phyloP scores from a whole-genome alignment of 176 grass and related monocot genomes.

The Otatea glauca region DNA sequence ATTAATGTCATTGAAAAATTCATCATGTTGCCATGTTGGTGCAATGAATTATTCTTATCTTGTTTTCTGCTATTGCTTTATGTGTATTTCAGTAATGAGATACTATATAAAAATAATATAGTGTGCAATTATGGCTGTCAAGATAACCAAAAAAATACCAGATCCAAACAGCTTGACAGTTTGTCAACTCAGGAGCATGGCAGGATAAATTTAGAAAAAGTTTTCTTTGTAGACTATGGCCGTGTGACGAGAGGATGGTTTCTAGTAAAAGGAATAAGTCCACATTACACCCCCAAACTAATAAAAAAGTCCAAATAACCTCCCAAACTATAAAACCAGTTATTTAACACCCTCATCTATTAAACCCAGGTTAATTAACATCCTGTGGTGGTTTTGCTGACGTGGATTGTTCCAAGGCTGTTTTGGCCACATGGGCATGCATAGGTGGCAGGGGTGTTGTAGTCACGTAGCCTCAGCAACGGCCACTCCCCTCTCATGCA shows the following conservation, averaged over 20 bases:
- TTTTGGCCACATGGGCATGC: no score
- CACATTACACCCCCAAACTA: no score
- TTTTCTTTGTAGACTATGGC: constrained; percentile 11
- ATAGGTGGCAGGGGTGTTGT: no score
- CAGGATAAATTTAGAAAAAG: constrained; percentile 1
- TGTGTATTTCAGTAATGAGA: neutral
- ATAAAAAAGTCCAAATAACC: no score
- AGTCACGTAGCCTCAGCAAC: no score
- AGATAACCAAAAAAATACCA: neutral
- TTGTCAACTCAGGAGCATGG: neutral
- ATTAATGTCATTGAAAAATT: neutral
- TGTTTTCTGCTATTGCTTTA: constrained; percentile 4
- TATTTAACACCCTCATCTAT: no score
- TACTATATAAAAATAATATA: neutral
- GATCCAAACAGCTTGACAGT: neutral
- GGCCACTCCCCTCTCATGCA: no score
- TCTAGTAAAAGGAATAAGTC: neutral
- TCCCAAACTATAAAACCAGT: no score
- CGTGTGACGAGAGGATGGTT: neutral
- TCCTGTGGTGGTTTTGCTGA: no score
- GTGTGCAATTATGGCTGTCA: neutral
- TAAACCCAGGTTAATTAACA: no score
- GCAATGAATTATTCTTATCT: neutral
- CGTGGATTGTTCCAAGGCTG: no score
- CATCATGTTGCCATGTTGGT: neutral